Evolutionary conservation across 441 rosid genomes (phyloP), one percentile per base, ranked within the genome.

Genomic region (Bruguiera hainesii): DNA sequence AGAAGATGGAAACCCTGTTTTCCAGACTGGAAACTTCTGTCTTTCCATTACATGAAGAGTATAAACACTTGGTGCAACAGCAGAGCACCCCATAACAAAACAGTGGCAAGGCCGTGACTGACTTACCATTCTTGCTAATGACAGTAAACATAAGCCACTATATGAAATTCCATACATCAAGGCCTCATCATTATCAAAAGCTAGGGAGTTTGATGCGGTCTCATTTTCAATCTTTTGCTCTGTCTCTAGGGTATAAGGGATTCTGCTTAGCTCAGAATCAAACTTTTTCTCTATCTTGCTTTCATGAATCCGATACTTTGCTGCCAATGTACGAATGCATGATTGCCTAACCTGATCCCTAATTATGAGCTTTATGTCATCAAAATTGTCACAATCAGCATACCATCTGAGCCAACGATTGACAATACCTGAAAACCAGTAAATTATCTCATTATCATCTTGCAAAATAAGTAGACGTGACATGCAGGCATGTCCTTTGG

Each of bases 11-110:
- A 94, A 91, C 48, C 99, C 98, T 1, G 99, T 91, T 76, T 84
- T 90, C 99, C 99, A 94, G 39, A 90, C 94, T 1, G 98, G 97
- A 79, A 91, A 94, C 73, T 80, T 89, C 84, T 94, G 99, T 42
- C 94, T 85, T 72, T 91, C 94, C 98, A 94, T 90, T 70, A 85
- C 98, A 80, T 90, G 89, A 55, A 88, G 76, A 55, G 88, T 85
- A 71, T 91, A 91, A 70, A 94, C 94, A 71, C 84, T 63, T 18
- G 87, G 91, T 56, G 98, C 98, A 65, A 88, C 82, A 49, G 71
- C 76, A 23, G 76, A 76, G 76, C 99, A 94, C 26, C 96, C 96
- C 57, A 62, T 69, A 56, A 86, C 81, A 51, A 94, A 91, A 78
- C 98, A 94, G 56, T 86, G 81, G 78, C 97, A 88, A 63, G 89